phyloP scores from a whole-genome alignment of 768 basidiomycete genomes.

The Pholiota molesta region DNA sequence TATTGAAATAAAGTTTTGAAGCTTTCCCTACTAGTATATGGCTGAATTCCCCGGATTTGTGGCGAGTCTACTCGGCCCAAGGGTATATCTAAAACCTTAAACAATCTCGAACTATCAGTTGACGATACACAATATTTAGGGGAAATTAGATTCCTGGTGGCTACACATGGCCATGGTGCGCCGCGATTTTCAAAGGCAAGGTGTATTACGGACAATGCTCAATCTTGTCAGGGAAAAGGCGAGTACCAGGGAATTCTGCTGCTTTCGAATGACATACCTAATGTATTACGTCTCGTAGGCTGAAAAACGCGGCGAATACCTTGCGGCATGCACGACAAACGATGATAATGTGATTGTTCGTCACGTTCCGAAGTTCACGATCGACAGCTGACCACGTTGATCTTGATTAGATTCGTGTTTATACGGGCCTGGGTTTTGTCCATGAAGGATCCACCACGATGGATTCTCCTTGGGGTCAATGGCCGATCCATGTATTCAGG shows the following conservation, averaged over 20 bases:
- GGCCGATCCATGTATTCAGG: slow-evolving; percentile 29
- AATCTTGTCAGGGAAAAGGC: slow-evolving; percentile 27
- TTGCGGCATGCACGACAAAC: slow-evolving; percentile 18
- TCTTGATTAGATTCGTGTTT: slow-evolving; percentile 25
- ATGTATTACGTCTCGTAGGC: slow-evolving; percentile 6
- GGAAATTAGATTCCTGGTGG: slow-evolving; percentile 30
- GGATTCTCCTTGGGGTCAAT: slow-evolving; percentile 29
- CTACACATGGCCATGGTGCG: slow-evolving; percentile 30
- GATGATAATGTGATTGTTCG: slow-evolving; percentile 21
- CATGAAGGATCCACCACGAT: slow-evolving; percentile 25
- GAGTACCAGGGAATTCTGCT: not conserved
- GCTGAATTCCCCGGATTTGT: slow-evolving; percentile 25
- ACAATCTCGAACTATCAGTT: not conserved
- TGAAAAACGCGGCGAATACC: slow-evolving; percentile 11
- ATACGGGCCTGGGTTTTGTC: slow-evolving; percentile 24
- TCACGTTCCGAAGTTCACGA: not conserved
- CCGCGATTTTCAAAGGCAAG: slow-evolving; percentile 27
- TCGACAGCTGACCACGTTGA: not conserved
- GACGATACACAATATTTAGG: slow-evolving; percentile 16
- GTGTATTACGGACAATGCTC: slow-evolving; percentile 26
- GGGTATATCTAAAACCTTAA: slow-evolving; percentile 13
- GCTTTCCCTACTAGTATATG: slow-evolving; percentile 20
- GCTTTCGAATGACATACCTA: not conserved
- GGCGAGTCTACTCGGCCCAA: slow-evolving; percentile 22
- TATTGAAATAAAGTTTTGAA: not conserved